These are phyloP conservation scores for Drosera capensis DNA, from an alignment of 148 eudicot genomes.

Conservation along the genomic window DNA sequence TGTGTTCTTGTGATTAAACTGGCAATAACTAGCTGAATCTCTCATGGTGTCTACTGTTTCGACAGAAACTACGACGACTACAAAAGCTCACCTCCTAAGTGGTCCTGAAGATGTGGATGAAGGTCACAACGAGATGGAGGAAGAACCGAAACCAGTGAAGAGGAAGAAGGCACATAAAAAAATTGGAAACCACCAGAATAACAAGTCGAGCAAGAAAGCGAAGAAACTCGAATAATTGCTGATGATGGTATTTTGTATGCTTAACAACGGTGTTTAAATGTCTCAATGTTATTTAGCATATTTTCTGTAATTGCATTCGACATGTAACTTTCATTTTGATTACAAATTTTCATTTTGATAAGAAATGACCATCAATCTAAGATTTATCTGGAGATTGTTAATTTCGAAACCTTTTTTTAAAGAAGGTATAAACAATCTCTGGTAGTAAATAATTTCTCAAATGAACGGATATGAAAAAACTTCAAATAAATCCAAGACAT, in stretches of 20 bases:
- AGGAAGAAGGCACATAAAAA: constrained; percentile 1
- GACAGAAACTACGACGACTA: constrained; percentile 4
- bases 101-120: constrained; percentile 1
- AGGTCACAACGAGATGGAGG: constrained; percentile 2
- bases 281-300: too few species aligned
- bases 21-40: background rate
- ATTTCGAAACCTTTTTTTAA: too few species aligned
- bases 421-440: too few species aligned
- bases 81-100: constrained; percentile 3
- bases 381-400: too few species aligned
- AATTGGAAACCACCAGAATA: background rate
- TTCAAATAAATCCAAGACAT: too few species aligned
- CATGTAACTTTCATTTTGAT: too few species aligned
- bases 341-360: too few species aligned
- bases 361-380: too few species aligned
- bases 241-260: constrained; percentile 5
- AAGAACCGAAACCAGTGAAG: constrained; percentile 1
- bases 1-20: background rate
- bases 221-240: background rate
- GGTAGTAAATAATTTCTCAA: too few species aligned
- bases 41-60: background rate
- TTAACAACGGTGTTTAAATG: too few species aligned
- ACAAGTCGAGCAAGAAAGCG: background rate
- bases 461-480: too few species aligned
- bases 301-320: too few species aligned